These are phyloP conservation scores for Capsella bursapastoris DNA, from an alignment of 345 rosid species.

Conservation along the genomic window DNA sequence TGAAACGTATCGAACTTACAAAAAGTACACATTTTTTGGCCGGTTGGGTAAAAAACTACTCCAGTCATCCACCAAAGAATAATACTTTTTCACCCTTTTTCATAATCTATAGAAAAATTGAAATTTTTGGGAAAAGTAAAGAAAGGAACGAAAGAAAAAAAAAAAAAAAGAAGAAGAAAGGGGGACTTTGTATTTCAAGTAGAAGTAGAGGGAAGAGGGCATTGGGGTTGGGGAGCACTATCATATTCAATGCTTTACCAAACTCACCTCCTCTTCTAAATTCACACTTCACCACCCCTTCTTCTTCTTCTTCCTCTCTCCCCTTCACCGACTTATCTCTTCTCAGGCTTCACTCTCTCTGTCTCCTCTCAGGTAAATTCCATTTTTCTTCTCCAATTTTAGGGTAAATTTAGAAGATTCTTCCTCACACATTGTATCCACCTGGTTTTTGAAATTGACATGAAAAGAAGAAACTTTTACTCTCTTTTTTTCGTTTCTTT, in stretches of 20 bases:
- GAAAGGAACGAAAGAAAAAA: neutral
- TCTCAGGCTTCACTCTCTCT: neutral
- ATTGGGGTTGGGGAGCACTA: conserved; percentile 31
- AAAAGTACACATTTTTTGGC: neutral
- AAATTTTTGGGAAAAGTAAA: conserved; percentile 17
- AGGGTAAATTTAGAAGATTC: neutral
- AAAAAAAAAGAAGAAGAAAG: neutral
- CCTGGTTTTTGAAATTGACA: neutral
- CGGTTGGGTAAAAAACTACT: neutral
- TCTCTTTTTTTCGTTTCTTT: too few species aligned
- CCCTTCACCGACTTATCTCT: conserved; percentile 34
- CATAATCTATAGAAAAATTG: neutral
- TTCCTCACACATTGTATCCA: neutral
- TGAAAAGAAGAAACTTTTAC: neutral
- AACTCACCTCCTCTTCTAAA: conserved; percentile 47
- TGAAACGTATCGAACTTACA: neutral
- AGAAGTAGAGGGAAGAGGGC: conserved; percentile 16
- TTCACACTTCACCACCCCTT: conserved; percentile 29
- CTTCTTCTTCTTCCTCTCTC: conserved; percentile 24
- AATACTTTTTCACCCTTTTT: too few species aligned
- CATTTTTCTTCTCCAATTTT: neutral
- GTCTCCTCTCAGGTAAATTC: conserved; percentile 25
- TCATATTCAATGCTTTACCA: conserved; percentile 78
- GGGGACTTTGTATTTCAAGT: conserved; percentile 31
- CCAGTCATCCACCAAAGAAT: neutral